These are phyloP conservation scores for Cercospora sp. DNA, from an alignment of 2,329 filamentous ascomycete genomes.

Conservation along the genomic window DNA sequence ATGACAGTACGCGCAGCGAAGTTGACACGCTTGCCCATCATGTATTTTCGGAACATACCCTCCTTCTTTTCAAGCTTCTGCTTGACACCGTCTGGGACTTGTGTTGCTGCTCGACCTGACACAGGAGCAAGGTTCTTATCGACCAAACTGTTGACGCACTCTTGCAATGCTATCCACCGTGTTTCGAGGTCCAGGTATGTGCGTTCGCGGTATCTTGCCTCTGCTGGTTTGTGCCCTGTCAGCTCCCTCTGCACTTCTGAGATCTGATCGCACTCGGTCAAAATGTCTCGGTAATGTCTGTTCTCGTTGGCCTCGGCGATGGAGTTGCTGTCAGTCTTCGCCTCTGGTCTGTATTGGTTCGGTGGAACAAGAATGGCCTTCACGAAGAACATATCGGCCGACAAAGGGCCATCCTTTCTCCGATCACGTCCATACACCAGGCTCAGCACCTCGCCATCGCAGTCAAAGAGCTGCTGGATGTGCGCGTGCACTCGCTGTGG, in stretches of 20 bases:
- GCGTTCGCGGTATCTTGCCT: conserved; percentile 52
- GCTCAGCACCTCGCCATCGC: conserved; percentile 78
- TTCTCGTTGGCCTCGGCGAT: conserved; percentile 90
- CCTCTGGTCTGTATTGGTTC: conserved; percentile 86
- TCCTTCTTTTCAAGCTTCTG: conserved; percentile 99
- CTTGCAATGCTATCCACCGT: conserved; percentile 80
- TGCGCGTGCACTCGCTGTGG: conserved; percentile 80
- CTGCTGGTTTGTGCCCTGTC: conserved; percentile 43
- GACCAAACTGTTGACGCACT: conserved; percentile 87
- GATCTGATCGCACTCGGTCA: conserved; percentile 72
- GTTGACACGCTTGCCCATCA: conserved; percentile 99
- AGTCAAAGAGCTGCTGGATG: conserved; percentile 76
- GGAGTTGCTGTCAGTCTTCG: conserved; percentile 73
- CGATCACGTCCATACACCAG: conserved; percentile 65
- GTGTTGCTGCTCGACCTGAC: conserved; percentile 72
- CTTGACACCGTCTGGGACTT: conserved; percentile 91
- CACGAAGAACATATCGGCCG: conserved; percentile 86
- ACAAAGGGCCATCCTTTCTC: conserved; percentile 25
- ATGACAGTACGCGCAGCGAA: conserved; percentile 97
- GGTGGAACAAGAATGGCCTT: conserved; percentile 84
- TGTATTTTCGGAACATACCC: conserved; percentile 96
- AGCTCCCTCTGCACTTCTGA: conserved; percentile 71
- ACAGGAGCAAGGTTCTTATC: conserved; percentile 85
- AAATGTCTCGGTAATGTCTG: conserved; percentile 78
- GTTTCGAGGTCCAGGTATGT: conserved; percentile 77